Evolutionary conservation across 495 filamentous ascomycete genomes (phyloP), one percentile per base, ranked within the genome.

Genomic region (Elaphomyces granulatus): DNA sequence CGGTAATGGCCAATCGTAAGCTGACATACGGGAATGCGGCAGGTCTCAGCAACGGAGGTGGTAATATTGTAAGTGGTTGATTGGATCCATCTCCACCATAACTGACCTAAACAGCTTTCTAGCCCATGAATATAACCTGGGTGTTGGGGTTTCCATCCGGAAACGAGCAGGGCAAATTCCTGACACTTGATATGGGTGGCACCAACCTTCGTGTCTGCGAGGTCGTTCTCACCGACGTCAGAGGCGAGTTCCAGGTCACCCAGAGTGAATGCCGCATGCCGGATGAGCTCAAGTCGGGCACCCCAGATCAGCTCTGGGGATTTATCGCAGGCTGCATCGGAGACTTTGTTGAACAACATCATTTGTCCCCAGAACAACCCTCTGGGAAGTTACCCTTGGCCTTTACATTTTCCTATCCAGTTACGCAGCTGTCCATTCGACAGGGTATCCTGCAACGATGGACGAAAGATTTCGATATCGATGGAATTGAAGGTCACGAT

Each of bases 41-140:
- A 76, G 82, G 83, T n/a, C 69, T 95, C 17, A 79, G 72, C 23
- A 67, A 77, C 26, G 80, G 87, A 48, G 87, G 87, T 20, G 82
- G 84, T 15, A 81, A 73, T 52, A 93, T 96, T 52, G 85, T 93
- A 57, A 63, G 83, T 71, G 40, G 36, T 34, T 42, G 42, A 26
- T 35, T 32, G 16, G n/a, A n/a, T n/a, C n/a, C n/a, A n/a, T n/a
- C n/a, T n/a, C 28, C 16, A n/a, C n/a, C n/a, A n/a, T n/a, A n/a
- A n/a, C n/a, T n/a, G 23, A 30, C 32, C 9, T 30, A n/a, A n/a
- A n/a, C n/a, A n/a, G n/a, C n/a, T n/a, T n/a, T n/a, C 26, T 53
- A 92, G 85, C 88, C 88, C 40, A 96, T 96, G 88, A 92, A 94
- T 62, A 75, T 86, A 23, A 93, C 87, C 32, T 96, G 88, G 88